These are phyloP conservation scores for Quercus rubra DNA, from an alignment of 306 rosid genomes.

Conservation along the genomic window DNA sequence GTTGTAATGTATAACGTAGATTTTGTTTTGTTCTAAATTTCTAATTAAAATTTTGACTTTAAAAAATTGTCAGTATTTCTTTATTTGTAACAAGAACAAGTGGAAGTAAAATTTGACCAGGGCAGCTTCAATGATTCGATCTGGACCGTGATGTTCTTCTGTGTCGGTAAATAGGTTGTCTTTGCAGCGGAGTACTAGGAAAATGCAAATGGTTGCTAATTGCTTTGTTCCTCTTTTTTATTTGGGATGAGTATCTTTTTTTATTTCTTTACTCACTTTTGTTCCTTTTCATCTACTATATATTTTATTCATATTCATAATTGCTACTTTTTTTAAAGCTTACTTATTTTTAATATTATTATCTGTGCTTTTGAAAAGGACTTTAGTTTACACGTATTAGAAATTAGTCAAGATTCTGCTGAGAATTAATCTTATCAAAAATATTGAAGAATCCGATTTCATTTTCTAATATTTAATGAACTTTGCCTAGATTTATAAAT, in stretches of 20 bases:
- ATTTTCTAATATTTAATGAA: neutral
- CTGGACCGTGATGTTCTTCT: slow-evolving; percentile 19
- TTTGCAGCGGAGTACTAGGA: slow-evolving; percentile 31
- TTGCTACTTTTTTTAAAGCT: neutral
- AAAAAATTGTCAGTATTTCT: neutral
- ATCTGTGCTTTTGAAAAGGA: neutral
- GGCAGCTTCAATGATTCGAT: slow-evolving; percentile 1
- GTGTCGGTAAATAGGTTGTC: slow-evolving; percentile 14
- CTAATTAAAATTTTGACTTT: neutral
- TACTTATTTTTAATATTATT: neutral
- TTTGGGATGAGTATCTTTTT: neutral
- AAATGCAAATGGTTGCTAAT: slow-evolving; percentile 36
- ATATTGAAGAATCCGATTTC: neutral
- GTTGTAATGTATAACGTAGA: neutral
- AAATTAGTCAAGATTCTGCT: neutral
- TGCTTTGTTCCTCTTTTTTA: slow-evolving; percentile 12
- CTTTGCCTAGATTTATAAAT: neutral
- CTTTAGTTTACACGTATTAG: neutral
- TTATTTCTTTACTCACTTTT: slow-evolving; percentile 37
- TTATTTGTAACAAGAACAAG: neutral
- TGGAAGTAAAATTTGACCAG: neutral
- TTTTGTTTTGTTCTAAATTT: neutral
- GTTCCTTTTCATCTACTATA: slow-evolving; percentile 23
- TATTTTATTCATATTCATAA: neutral
- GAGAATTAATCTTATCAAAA: neutral